Percentiles rank a stretch among this genome's conserved stretches.
phyloP scores from a whole-genome alignment of 2,329 filamentous ascomycete species.

The Cladosporium sp. region DNA sequence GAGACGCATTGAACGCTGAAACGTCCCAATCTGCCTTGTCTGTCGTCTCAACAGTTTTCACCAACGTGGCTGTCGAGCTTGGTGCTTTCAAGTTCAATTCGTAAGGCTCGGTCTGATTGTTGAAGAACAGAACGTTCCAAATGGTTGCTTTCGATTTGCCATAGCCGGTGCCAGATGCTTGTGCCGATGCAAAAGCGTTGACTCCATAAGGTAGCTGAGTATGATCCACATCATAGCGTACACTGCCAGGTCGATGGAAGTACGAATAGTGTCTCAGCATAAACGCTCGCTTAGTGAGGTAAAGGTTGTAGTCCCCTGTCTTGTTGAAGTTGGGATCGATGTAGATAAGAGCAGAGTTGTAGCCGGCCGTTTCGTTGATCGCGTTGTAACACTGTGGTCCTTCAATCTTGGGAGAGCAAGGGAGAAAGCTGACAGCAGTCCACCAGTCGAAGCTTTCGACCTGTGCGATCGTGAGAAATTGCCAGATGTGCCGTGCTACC shows the following conservation, averaged over 20 bases:
- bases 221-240: conserved; percentile 14
- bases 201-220: conserved; percentile 13
- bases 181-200: conserved; percentile 15
- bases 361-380: conserved; percentile 18
- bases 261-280: conserved; percentile 18
- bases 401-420: conserved; percentile 16
- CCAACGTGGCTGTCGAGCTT: not conserved
- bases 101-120: conserved; percentile 14
- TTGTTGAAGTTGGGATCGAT: conserved; percentile 17
- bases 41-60: conserved; percentile 11
- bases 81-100: conserved; percentile 9
- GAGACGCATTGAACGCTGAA: not conserved
- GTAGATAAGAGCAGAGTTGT: conserved; percentile 17
- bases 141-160: not conserved
- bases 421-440: conserved; percentile 16
- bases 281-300: conserved; percentile 17
- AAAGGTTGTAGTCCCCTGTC: conserved; percentile 15
- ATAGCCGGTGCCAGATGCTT: too few relatives aligned
- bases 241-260: conserved; percentile 16
- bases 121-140: conserved; percentile 17
- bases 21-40: not conserved
- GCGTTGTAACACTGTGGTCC: conserved; percentile 14
- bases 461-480: conserved; percentile 17
- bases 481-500: conserved; percentile 18
- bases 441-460: conserved; percentile 17